Percentiles rank a stretch among this genome's conserved stretches.
Conservation (phyloP, 345 rosid genomes). For the Bruguiera gymnorhiza region DNA sequence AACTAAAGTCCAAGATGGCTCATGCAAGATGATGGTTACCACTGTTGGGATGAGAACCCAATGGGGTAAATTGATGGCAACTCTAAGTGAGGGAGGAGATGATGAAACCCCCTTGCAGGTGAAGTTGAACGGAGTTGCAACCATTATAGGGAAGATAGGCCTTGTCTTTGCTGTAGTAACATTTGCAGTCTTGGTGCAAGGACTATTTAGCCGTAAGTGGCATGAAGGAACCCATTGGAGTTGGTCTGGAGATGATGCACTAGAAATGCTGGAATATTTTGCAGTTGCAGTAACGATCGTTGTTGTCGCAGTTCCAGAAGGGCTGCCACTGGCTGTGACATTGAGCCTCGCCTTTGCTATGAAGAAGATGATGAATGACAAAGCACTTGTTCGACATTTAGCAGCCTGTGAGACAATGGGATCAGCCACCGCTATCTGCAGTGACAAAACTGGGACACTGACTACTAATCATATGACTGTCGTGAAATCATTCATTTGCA, state of each 20-base stretch:
- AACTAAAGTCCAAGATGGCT: conserved; percentile 88
- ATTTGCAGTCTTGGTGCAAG: conserved; percentile 80
- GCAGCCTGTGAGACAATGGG: conserved; percentile 99
- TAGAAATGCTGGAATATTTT: conserved; percentile 71
- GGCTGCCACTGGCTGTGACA: conserved; percentile 94
- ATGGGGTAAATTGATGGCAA: conserved; percentile 96
- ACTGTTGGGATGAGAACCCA: conserved; percentile 98
- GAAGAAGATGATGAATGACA: conserved; percentile 99
- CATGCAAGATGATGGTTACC: conserved; percentile 83
- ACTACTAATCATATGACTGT: conserved; percentile 94
- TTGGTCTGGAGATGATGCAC: conserved; percentile 83
- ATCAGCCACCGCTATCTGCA: conserved; percentile 87
- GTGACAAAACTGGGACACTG: conserved; percentile 91
- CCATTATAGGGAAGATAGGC: conserved; percentile 80
- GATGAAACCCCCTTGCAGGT: conserved; percentile 97
- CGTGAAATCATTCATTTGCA: conserved; percentile 81
- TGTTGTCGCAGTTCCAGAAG: conserved; percentile 96
- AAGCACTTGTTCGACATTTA: conserved; percentile 85
- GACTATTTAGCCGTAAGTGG: conserved; percentile 56
- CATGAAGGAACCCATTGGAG: conserved; percentile 38
- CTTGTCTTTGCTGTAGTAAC: conserved; percentile 81
- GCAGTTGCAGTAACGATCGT: conserved; percentile 93
- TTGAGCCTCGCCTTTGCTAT: conserved; percentile 92
- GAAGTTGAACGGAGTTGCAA: conserved; percentile 88
- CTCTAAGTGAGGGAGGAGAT: conserved; percentile 90